Percentiles rank a stretch among this genome's conserved stretches.
Evolutionary conservation across 768 basidiomycete species (phyloP).

Genomic region (Phylloporus sp.): DNA sequence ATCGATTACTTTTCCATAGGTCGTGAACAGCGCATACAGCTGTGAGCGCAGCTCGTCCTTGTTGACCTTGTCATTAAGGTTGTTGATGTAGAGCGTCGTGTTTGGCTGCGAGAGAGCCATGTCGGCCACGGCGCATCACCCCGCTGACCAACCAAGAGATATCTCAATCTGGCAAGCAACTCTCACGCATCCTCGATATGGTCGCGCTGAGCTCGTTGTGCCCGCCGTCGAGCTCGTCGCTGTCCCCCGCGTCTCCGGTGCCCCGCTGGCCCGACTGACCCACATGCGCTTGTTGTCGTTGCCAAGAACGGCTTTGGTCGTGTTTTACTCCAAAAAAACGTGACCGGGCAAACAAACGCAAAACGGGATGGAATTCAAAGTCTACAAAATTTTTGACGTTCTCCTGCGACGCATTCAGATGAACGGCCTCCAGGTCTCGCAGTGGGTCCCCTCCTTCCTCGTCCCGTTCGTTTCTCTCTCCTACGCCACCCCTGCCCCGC

Average conservation of each 20-base stretch:
- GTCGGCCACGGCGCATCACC: conserved; percentile 12
- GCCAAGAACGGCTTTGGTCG: conserved; percentile 15
- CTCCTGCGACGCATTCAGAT: conserved; percentile 31
- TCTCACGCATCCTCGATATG: conserved; percentile 20
- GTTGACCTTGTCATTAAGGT: conserved; percentile 89
- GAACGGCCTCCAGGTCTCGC: conserved; percentile 33
- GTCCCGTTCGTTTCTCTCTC: conserved; percentile 73
- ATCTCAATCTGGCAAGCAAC: conserved; percentile 16
- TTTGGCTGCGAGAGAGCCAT: conserved; percentile 67
- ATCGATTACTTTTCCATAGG: conserved; percentile 92
- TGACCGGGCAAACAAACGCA: conserved; percentile 31
- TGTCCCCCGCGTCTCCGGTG: conserved; percentile 1
- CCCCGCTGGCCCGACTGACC: background rate
- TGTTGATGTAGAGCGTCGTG: conserved; percentile 86
- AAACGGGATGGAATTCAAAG: conserved; percentile 20
- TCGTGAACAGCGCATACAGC: conserved; percentile 85
- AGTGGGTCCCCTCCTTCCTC: conserved; percentile 51
- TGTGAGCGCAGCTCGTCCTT: conserved; percentile 84
- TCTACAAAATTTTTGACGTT: conserved; percentile 37
- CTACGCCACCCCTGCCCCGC: conserved; percentile 56
- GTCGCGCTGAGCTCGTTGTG: background rate
- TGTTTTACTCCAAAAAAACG: conserved; percentile 28
- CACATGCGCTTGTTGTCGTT: conserved; percentile 4
- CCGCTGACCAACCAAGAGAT: background rate
- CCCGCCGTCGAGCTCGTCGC: conserved; percentile 5